Conservation (phyloP, 78 protist species). For the Isochrysis galbana region DNA sequence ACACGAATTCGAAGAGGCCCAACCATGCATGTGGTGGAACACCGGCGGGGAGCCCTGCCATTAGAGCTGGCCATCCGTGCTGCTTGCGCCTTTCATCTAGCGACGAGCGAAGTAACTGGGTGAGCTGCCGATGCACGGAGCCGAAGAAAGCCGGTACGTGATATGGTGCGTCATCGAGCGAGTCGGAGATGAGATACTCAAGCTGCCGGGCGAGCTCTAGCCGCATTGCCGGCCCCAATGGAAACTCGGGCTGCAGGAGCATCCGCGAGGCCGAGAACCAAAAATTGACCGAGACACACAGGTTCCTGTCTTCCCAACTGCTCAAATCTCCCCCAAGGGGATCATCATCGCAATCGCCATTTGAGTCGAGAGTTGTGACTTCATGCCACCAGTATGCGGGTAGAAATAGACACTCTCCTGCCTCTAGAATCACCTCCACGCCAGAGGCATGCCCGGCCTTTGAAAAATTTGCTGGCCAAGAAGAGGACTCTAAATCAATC, state of each 20-base stretch:
- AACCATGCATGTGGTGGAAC: too few species aligned
- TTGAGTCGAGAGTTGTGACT: background rate
- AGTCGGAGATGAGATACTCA: background rate
- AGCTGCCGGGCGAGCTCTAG: background rate
- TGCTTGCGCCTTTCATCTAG: too few species aligned
- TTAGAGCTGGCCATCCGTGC: too few species aligned
- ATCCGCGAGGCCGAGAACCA: background rate
- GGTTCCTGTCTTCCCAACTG: background rate
- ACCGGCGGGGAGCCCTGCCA: too few species aligned
- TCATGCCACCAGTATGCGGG: constrained; percentile 1
- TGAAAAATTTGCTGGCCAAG: background rate
- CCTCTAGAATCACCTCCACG: background rate
- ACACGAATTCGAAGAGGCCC: too few species aligned
- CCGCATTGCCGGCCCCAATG: background rate
- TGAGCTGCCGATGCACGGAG: too few species aligned
- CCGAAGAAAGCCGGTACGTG: background rate
- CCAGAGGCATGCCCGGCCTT: background rate
- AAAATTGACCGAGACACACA: background rate
- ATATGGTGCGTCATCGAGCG: background rate
- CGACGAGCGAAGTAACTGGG: too few species aligned
- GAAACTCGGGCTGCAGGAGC: background rate
- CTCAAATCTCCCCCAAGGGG: background rate
- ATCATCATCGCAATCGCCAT: too few species aligned
- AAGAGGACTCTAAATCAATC: background rate
- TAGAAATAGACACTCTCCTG: background rate